A percentile compares a stretch with the other conserved stretches of the same genome.
Conservation (phyloP, 192 early-diverging fungal species). For the Backusella parvicylindrica region DNA sequence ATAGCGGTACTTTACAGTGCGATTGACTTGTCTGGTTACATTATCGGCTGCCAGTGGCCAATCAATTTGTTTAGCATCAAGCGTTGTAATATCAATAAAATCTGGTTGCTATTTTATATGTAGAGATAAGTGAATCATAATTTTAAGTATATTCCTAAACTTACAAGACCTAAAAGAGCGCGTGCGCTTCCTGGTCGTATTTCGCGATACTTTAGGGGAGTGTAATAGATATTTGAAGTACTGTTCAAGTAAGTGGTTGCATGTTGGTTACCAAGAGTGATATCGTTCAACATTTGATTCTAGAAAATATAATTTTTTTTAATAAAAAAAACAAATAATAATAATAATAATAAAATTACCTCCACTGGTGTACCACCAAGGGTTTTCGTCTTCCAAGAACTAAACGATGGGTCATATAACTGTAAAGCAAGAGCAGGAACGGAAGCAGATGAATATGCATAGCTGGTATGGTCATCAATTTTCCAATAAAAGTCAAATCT, state of each 20-base stretch:
- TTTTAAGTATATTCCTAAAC: neutral
- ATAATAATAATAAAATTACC: neutral
- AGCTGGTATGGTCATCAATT: slow-evolving; percentile 6
- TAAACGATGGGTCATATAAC: slow-evolving; percentile 11
- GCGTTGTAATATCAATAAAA: slow-evolving; percentile 18
- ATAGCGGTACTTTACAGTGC: neutral
- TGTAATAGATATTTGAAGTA: slow-evolving; percentile 7
- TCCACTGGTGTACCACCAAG: neutral
- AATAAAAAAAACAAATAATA: neutral
- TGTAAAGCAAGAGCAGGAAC: slow-evolving; percentile 10
- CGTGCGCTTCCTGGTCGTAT: neutral
- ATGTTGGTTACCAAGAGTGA: neutral
- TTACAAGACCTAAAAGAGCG: slow-evolving; percentile 22
- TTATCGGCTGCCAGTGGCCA: slow-evolving; percentile 4
- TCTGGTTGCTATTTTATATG: neutral
- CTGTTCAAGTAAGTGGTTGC: neutral
- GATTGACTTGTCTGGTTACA: neutral
- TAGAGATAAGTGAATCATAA: neutral
- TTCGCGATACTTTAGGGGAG: slow-evolving; percentile 5
- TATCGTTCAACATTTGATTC: neutral
- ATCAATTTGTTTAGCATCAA: neutral
- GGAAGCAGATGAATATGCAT: neutral
- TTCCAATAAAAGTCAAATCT: slow-evolving; percentile 26
- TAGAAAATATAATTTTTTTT: neutral
- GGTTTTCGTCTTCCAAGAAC: slow-evolving; percentile 7